Base-by-base conservation (phyloP, 2,329 filamentous ascomycete genomes). In the Fusarium incarnatum region DNA sequence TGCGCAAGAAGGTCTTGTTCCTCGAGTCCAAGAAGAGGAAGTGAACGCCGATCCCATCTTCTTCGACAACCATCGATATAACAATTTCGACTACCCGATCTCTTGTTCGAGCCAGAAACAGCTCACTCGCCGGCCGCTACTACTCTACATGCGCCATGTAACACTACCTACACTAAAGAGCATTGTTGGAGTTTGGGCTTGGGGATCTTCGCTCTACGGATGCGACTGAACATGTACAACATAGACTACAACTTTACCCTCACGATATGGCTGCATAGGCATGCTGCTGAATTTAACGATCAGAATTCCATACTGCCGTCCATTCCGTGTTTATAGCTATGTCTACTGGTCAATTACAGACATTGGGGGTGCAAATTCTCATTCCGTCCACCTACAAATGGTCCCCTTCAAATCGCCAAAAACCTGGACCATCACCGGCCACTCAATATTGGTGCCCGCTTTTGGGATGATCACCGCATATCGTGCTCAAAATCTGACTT, bases 1-100 rank as follows among this genome's bases (percentile, higher is more conserved):
- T 99, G 58, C 92, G 94, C 81, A 94, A 95, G 85, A 92, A 97
- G 83, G 96, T 99, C 32, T 87, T 99, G 30, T 99, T 99, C 82
- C 88, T 98, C 60, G 96, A 99, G 80, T 90, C 93, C 78, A 98
- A 97, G 80, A 92, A 94, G 79, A 91, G 91, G 79, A 90, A 87
- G 82, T 87, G 82, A 70, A 57, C 45, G 27, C 42, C 25, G 20
- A 15, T 13, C 20, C 52, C 47, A 32, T 25, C 37, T 60, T 53
- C 28, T 52, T 65, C 60, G 54, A 61, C 53, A 60, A 75, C 63
- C 54, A 59, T 49, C 58, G 49, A 49, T 58, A 47, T 57, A 63
- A 54, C 8, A 49, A 41, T 44, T 25, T 46, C 34, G 42, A 56
- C 37, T 50, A 25, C 44, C 48, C 40, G 44, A 32, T 41, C 48